Evolutionary conservation across 2,329 filamentous ascomycete genomes (phyloP), one percentile per base, ranked within the genome.

Genomic region (Ophiostoma novo-ulmi): DNA sequence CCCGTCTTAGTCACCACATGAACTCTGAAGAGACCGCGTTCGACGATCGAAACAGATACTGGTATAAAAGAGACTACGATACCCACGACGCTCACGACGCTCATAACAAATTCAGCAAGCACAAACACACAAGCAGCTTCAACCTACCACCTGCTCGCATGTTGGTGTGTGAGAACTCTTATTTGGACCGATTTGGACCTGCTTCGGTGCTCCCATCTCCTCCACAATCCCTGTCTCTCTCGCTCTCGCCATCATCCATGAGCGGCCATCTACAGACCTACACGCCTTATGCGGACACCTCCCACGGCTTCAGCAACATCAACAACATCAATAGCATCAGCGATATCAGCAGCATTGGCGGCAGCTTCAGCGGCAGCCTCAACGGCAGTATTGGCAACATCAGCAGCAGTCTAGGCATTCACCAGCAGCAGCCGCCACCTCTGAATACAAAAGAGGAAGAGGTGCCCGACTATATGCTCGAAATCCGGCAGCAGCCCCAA

Each of bases 401-500:
- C 26, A 35, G 7, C 58, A 35, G 10, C 26, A 35, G 26, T 63
- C 11, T 63, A 2, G 71, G 36, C 70, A 70, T 65, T 58, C 63
- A 65, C 8, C 63, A 38, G 64, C 64, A 20, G 61, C 65, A 48
- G 5, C 44, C 44, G 8, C 44, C 14, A n/a, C 44, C 44, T n/a
- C 44, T n/a, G 44, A 8, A 48, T 48, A 20, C 44, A n/a, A 48
- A 70, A 48, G 58, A 71, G 55, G 73, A 74, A 58, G 72, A 73
- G 31, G 63, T 22, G 6, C 71, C 73, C 61, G 77, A 78, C 72
- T 78, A 77, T 67, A 75, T 76, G 71, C 74, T 79, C 36, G 73
- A 74, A 65, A 76, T 92, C 74, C 85, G 87, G 75, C 90, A 93
- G 80, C 84, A 90, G 76, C 90, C 90, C 69, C 82, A 85, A 74